Evolutionary conservation across 176 grass and related monocot genomes (phyloP).

Genomic region (Carex myosuroides): DNA sequence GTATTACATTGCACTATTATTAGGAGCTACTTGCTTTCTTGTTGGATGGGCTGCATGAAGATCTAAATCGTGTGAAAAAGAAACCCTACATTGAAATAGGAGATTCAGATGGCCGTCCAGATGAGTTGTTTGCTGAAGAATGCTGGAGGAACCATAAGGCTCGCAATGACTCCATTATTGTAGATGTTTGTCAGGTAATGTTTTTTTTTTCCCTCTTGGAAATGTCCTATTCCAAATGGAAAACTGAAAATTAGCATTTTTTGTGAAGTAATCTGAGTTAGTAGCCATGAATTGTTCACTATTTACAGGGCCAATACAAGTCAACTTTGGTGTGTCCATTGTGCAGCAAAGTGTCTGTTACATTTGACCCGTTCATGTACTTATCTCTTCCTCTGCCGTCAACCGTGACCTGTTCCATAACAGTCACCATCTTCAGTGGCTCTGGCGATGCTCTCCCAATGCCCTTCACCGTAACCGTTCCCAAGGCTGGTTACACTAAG

Average conservation of each 20-base stretch:
- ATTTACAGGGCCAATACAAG: conserved; percentile 91
- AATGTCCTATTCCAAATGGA: neutral
- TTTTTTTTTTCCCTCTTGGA: neutral
- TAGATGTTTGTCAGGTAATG: conserved; percentile 89
- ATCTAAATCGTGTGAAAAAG: conserved; percentile 93
- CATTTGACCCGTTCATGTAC: conserved; percentile 98
- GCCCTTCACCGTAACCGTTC: conserved; percentile 72
- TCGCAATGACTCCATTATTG: conserved; percentile 98
- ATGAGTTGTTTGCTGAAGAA: conserved; percentile 81
- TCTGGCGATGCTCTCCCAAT: conserved; percentile 68
- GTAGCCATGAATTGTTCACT: conserved; percentile 24
- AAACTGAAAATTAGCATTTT: neutral
- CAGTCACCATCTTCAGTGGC: conserved; percentile 79
- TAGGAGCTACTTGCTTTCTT: conserved; percentile 96
- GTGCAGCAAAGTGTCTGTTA: conserved; percentile 90
- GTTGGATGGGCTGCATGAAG: conserved; percentile 98
- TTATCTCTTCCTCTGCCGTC: conserved; percentile 89
- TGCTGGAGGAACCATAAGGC: conserved; percentile 91
- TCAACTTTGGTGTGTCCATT: conserved; percentile 89
- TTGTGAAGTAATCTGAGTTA: neutral
- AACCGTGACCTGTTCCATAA: conserved; percentile 71
- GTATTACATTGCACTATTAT: conserved; percentile 18
- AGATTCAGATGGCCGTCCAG: conserved; percentile 78
- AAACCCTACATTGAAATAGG: conserved; percentile 98
- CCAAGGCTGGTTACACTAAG: conserved; percentile 57